These are phyloP conservation scores for Lyophyllum semitale DNA, from an alignment of 768 basidiomycete genomes.

Conservation along the genomic window DNA sequence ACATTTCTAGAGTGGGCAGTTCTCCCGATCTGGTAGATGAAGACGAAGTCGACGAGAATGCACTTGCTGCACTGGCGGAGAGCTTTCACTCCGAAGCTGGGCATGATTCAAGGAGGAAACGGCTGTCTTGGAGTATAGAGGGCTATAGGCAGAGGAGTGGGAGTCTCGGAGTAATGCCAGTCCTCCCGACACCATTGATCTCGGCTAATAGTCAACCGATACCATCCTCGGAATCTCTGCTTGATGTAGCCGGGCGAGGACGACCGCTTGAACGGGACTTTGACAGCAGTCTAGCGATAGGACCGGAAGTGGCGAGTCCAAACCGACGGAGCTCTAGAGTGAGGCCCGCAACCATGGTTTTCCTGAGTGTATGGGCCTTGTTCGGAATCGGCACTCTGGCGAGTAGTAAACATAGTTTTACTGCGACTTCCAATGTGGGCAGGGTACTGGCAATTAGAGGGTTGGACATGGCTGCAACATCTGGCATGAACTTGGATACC, in stretches of 20 bases:
- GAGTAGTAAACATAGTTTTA: conserved; percentile 26
- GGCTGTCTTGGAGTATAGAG: conserved; percentile 72
- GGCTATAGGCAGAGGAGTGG: conserved; percentile 42
- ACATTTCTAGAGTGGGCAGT: conserved; percentile 17
- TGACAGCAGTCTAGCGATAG: conserved; percentile 24
- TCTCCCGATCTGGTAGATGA: conserved; percentile 27
- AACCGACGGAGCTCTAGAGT: conserved; percentile 56
- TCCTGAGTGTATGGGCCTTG: conserved; percentile 76
- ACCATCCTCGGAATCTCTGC: conserved; percentile 26
- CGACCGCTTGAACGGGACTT: conserved; percentile 43
- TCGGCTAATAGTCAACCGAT: conserved; percentile 33
- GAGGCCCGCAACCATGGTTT: conserved; percentile 76
- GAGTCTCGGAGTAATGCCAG: conserved; percentile 43
- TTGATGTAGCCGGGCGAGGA: conserved; percentile 39
- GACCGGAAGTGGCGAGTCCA: conserved; percentile 23
- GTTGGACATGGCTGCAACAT: conserved; percentile 4
- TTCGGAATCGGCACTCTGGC: conserved; percentile 64
- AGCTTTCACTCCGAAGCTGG: conserved; percentile 79
- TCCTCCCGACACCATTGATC: conserved; percentile 32
- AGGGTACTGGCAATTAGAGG: conserved; percentile 41
- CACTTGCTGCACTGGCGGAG: conserved; percentile 61
- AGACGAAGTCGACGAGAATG: conserved; percentile 52
- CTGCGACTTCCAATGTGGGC: conserved; percentile 40
- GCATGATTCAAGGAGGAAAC: conserved; percentile 44
- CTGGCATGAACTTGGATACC: not conserved